phyloP scores from a whole-genome alignment of 768 basidiomycete genomes.

The Fomitopsis serialis region DNA sequence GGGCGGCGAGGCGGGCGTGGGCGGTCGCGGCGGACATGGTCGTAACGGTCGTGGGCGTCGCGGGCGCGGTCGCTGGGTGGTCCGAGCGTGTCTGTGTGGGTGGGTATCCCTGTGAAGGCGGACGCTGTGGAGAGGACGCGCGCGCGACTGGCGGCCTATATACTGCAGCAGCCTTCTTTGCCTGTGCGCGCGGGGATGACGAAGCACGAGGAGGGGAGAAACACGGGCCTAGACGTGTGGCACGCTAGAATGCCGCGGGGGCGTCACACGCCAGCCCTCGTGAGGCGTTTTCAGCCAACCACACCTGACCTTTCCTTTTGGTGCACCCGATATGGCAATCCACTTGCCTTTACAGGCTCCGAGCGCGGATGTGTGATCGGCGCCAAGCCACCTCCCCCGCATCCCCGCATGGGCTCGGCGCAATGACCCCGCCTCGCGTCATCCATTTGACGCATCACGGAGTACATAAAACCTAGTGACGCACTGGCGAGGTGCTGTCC shows the following conservation, averaged over 20 bases:
- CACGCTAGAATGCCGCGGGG: not conserved
- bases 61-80: not conserved
- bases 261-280: not conserved
- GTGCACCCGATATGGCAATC: too few species aligned
- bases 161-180: too few species aligned
- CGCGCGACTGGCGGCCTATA: not conserved
- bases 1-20: constrained; percentile 20
- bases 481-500: too few species aligned
- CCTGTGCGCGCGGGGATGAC: not conserved
- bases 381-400: too few species aligned
- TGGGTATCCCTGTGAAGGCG: not conserved
- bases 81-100: not conserved
- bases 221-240: not conserved
- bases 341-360: too few species aligned
- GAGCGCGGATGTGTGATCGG: too few species aligned
- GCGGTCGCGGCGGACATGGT: constrained; percentile 9
- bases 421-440: too few species aligned
- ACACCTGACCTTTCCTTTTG: too few species aligned
- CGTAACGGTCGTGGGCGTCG: not conserved
- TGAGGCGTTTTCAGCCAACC: not conserved
- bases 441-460: too few species aligned
- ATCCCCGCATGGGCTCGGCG: too few species aligned
- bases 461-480: too few species aligned
- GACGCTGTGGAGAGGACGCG: not conserved
- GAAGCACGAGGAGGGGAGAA: not conserved